Conservation (phyloP, 768 basidiomycete species). For the Mycena rebaudengoi region DNA sequence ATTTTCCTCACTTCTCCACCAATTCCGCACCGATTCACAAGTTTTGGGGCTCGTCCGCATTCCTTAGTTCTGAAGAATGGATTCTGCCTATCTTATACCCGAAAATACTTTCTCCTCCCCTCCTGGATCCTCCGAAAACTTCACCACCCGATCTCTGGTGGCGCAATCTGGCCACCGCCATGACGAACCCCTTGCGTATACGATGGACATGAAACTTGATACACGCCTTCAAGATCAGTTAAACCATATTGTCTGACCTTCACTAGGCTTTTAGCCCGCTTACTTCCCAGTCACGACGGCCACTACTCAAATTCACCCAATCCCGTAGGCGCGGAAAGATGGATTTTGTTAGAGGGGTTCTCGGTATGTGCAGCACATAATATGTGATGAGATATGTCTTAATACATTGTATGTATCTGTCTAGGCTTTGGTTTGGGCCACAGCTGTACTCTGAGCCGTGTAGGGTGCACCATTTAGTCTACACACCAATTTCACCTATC, state of each 20-base stretch:
- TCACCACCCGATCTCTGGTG: background rate
- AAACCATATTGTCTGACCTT: background rate
- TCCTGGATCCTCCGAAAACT: background rate
- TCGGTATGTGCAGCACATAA: background rate
- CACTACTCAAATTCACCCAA: background rate
- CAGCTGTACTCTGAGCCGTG: no score
- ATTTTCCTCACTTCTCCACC: background rate
- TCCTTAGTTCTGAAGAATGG: background rate
- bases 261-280: background rate
- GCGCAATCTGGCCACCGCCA: background rate
- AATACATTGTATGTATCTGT: no score
- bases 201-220: background rate
- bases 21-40: no score
- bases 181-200: background rate
- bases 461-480: background rate
- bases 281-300: background rate
- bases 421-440: no score
- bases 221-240: background rate
- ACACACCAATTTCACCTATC: background rate
- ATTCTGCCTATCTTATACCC: background rate
- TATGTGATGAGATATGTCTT: background rate
- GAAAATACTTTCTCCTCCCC: background rate
- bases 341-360: no score
- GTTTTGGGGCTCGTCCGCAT: background rate
- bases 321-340: background rate